Conservation (phyloP, 208 protist genomes). For the Acanthamoeba sp. region DNA sequence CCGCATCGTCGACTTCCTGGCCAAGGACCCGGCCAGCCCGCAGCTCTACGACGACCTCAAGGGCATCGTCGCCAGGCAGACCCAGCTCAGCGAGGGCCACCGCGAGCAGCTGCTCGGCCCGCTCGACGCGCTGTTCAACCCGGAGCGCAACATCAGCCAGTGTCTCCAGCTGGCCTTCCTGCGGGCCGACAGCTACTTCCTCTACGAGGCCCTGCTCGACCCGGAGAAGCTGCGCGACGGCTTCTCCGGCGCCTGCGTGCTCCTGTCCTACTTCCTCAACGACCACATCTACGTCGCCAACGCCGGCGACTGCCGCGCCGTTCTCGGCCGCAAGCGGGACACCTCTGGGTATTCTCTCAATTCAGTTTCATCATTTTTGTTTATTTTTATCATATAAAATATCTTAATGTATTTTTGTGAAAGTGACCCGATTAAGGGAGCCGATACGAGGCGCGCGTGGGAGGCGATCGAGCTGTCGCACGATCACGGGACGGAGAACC, state of each 20-base stretch:
- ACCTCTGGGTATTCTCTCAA: neutral
- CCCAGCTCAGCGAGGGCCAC: neutral
- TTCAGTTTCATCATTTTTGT: neutral
- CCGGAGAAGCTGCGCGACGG: conserved; percentile 4
- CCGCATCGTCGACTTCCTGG: neutral
- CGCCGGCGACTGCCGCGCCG: conserved; percentile 11
- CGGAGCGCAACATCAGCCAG: conserved; percentile 8
- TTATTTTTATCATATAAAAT: no score
- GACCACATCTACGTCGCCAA: conserved; percentile 37
- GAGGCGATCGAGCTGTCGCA: neutral
- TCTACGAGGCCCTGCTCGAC: conserved; percentile 44
- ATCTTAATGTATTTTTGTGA: no score
- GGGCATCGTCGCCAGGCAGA: neutral
- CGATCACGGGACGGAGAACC: conserved; percentile 24
- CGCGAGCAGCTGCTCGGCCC: neutral
- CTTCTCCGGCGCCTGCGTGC: conserved; percentile 3
- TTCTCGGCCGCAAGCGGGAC: neutral
- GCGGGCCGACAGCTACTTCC: conserved; percentile 14
- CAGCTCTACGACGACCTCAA: conserved; percentile 8
- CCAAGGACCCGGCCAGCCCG: neutral
- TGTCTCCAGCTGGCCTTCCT: conserved; percentile 15
- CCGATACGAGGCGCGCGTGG: neutral
- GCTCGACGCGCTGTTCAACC: conserved; percentile 18
- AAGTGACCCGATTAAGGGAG: conserved; percentile 7
- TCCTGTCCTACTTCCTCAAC: conserved; percentile 21